A percentile compares a stretch with the other conserved stretches of the same genome.
phyloP scores from a whole-genome alignment of 139 green algal species.

The Edaphochlamys debaryana region DNA sequence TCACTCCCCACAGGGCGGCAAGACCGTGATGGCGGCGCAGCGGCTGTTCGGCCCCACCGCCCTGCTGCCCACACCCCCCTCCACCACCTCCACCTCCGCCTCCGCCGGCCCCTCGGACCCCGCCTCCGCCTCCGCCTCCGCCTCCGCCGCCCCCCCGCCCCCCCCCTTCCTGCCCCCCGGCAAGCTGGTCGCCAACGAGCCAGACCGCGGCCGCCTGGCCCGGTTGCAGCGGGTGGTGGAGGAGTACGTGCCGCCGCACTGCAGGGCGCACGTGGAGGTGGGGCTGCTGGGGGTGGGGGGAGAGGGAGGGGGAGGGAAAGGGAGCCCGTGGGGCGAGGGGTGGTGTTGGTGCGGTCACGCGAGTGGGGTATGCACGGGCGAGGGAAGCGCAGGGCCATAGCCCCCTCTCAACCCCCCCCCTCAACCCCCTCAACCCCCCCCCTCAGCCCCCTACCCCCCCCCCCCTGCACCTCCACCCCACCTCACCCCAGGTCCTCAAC shows the following conservation, averaged over 20 bases:
- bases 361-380: too few relatives aligned
- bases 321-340: background rate
- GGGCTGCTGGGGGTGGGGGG: background rate
- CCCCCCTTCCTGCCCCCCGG: background rate
- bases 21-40: constrained; percentile 62
- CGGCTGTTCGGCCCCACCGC: constrained; percentile 40
- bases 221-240: constrained; percentile 56
- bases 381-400: too few relatives aligned
- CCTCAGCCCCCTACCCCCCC: too few relatives aligned
- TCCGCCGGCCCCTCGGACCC: background rate
- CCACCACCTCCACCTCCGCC: background rate
- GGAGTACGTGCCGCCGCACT: constrained; percentile 54
- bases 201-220: constrained; percentile 44
- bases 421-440: too few relatives aligned
- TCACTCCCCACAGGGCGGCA: too few relatives aligned
- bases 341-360: too few relatives aligned
- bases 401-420: too few relatives aligned
- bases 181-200: constrained; percentile 67
- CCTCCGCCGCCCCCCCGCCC: background rate
- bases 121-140: background rate
- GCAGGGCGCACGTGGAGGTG: constrained; percentile 28
- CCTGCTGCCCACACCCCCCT: background rate
- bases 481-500: constrained; percentile 14
- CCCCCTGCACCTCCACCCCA: too few relatives aligned
- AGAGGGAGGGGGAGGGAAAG: background rate